Base-by-base conservation (phyloP, 441 rosid genomes). In the Cnidoscolus chayamansa region DNA sequence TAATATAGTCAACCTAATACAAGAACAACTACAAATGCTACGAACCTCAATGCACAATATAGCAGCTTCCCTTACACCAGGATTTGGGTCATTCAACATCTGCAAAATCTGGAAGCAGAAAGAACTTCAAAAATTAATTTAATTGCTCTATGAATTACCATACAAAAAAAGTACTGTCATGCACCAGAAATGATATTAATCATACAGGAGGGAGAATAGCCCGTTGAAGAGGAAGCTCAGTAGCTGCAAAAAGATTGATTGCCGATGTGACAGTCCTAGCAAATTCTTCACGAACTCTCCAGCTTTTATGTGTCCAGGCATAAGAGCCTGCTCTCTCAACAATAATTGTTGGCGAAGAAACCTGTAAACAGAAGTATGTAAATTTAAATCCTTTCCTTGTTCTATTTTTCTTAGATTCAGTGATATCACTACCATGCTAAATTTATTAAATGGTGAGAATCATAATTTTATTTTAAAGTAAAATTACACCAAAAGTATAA, bases 261-360 rank as follows among this genome's bases (percentile, higher is more conserved):
- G 98, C 97, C 0, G 99, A 93, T 45, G 98, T 93, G 35, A 96
- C 97, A 56, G 99, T 96, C 64, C 98, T 90, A 10, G 95, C 90
- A 86, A 93, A 96, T 87, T 96, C 98, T 77, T 96, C 97, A 51
- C 99, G 82, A 43, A 93, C 93, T 78, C 98, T 88, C 97, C 97
- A 91, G 81, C 92, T 93, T 86, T 73, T 90, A 79, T 96, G 97
- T 57, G 85, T 77, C 99, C 99, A 96, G 68, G 94, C 98, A 86
- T 81, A 92, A 30, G 97, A 90, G 66, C 99, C 99, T 1, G 99
- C 98, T 84, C 99, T 87, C 83, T 96, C 99, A 9, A 93, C 98
- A 51, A 96, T 88, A 70, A 96, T 96, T 7, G 99, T 96, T 0
- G 99, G 97, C 20, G 99, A 96, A 67, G 98, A 96, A 81, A 96